Evolutionary conservation across 1,284 basidiomycete genomes (phyloP).

Genomic region (Fomes fomentarius): DNA sequence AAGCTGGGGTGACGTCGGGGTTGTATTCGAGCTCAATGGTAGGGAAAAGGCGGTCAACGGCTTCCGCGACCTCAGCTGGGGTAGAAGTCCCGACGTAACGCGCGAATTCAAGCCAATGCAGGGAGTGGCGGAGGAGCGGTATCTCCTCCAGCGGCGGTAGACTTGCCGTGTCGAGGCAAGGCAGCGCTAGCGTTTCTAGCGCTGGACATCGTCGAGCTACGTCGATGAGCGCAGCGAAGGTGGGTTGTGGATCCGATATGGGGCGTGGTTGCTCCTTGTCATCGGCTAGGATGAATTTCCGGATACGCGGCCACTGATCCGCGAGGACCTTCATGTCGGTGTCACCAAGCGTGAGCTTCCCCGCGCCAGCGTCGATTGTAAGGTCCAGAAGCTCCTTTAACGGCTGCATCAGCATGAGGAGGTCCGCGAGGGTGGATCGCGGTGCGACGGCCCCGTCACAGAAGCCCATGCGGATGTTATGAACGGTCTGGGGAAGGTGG

Average conservation of each 20-base stretch:
- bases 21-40: not conserved
- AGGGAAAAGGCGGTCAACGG: not conserved
- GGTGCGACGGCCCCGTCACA: slow-evolving; percentile 1
- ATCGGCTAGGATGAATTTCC: not conserved
- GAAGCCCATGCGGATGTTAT: slow-evolving; percentile 1
- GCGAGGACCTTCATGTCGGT: not conserved
- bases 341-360: not conserved
- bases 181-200: not conserved
- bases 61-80: not conserved
- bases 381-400: not conserved
- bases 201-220: not conserved
- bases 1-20: not conserved
- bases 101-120: not conserved
- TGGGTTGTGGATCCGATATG: not conserved
- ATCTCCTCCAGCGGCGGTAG: not conserved
- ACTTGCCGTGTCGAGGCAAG: not conserved
- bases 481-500: not conserved
- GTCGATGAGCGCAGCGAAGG: not conserved
- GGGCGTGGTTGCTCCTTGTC: not conserved
- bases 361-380: not conserved
- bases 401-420: not conserved
- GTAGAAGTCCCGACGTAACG: not conserved
- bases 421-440: not conserved
- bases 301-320: not conserved
- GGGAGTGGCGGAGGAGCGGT: not conserved